A percentile compares a stretch with the other conserved stretches of the same genome.
phyloP scores from a whole-genome alignment of 768 basidiomycete genomes.

The Clitopilus hobsonii region DNA sequence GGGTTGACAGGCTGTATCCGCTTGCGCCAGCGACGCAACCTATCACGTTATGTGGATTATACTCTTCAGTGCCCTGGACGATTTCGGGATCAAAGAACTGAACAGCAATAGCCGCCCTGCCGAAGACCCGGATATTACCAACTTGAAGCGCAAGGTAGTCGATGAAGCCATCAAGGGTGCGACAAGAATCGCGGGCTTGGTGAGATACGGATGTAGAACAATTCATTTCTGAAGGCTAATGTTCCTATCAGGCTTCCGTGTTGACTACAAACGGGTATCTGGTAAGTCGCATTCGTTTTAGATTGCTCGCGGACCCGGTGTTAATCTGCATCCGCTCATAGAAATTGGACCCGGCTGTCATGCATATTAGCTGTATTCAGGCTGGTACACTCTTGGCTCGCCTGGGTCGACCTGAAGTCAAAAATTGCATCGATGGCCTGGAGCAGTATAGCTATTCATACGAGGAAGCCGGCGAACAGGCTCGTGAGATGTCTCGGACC shows the following conservation, averaged over 20 bases:
- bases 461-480: slow-evolving; percentile 79
- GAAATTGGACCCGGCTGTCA: slow-evolving; percentile 83
- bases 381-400: slow-evolving; percentile 80
- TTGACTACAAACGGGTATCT: slow-evolving; percentile 86
- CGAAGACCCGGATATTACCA: slow-evolving; percentile 51
- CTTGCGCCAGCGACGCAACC: slow-evolving; percentile 81
- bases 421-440: slow-evolving; percentile 79
- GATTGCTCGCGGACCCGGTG: neutral
- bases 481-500: slow-evolving; percentile 59
- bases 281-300: slow-evolving; percentile 31
- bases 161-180: slow-evolving; percentile 86
- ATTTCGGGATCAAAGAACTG: slow-evolving; percentile 77
- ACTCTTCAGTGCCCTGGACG: slow-evolving; percentile 76
- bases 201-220: slow-evolving; percentile 27
- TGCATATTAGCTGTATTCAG: slow-evolving; percentile 83
- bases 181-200: slow-evolving; percentile 83
- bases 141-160: slow-evolving; percentile 61
- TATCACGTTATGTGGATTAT: slow-evolving; percentile 93
- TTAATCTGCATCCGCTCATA: slow-evolving; percentile 16
- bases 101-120: slow-evolving; percentile 39
- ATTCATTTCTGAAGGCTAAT: slow-evolving; percentile 1
- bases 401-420: slow-evolving; percentile 77
- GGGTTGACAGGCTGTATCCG: slow-evolving; percentile 36
- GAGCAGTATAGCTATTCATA: slow-evolving; percentile 87
- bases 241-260: slow-evolving; percentile 60